Evolutionary conservation across 805 yeast species (phyloP).

Genomic region (Saccharomycopsis selenospora): DNA sequence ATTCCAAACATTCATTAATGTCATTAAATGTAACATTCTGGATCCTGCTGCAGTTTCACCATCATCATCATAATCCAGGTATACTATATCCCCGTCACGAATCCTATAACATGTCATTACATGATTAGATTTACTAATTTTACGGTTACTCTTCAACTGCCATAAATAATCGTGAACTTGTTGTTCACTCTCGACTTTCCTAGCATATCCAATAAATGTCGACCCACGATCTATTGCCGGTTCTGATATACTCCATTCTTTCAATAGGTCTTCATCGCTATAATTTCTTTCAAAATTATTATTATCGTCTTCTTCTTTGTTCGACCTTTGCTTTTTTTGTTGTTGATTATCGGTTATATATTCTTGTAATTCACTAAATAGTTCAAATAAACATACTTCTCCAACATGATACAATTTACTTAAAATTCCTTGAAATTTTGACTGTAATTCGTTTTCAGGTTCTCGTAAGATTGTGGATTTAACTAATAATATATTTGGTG

Average conservation of each 20-base stretch:
- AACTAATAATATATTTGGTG: constrained; percentile 54
- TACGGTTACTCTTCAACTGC: constrained; percentile 53
- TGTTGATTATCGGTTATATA: constrained; percentile 28
- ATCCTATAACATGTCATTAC: constrained; percentile 88
- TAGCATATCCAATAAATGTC: constrained; percentile 72
- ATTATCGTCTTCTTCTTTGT: constrained; percentile 24
- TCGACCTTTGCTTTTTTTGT: constrained; percentile 12
- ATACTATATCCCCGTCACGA: constrained; percentile 41
- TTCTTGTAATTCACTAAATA: constrained; percentile 55
- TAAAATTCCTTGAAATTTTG: constrained; percentile 43
- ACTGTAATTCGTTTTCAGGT: constrained; percentile 37
- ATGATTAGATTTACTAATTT: constrained; percentile 62
- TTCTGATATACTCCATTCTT: constrained; percentile 71
- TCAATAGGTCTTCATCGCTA: constrained; percentile 38
- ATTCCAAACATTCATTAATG: constrained; percentile 75
- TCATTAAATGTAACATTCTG: constrained; percentile 68
- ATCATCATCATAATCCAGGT: constrained; percentile 91
- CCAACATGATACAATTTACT: constrained; percentile 49
- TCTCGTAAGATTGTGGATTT: constrained; percentile 28
- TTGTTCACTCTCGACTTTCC: constrained; percentile 52
- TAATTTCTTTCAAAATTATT: constrained; percentile 18
- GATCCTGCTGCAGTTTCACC: constrained; percentile 97
- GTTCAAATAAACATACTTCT: constrained; percentile 73
- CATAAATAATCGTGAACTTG: constrained; percentile 54
- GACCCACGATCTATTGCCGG: constrained; percentile 80